phyloP scores from a whole-genome alignment of 75 land plant genomes.

The Picea glauca region DNA sequence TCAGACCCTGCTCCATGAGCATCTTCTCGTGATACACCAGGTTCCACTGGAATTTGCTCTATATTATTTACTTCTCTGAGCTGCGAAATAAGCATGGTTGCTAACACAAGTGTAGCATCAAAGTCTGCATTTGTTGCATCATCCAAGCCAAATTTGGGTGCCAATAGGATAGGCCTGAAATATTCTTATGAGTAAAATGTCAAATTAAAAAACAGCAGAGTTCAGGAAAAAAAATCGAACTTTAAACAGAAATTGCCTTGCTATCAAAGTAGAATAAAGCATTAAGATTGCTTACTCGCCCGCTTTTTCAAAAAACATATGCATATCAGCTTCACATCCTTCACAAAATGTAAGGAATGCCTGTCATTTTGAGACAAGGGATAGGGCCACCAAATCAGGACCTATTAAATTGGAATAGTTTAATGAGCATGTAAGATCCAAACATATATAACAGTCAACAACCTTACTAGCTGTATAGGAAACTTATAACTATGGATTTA shows the following conservation, averaged over 20 bases:
- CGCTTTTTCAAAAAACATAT: conserved; percentile 89
- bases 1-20: conserved; percentile 17
- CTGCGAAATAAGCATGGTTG: conserved; percentile 90
- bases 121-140: conserved; percentile 74
- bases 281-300: conserved; percentile 73
- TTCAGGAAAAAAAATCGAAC: not conserved
- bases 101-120: conserved; percentile 91
- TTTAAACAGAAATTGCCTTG: not conserved
- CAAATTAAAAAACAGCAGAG: not conserved
- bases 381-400: not conserved
- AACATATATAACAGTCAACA: conserved; percentile 1
- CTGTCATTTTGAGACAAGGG: conserved; percentile 32
- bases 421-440: conserved; percentile 10
- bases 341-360: conserved; percentile 95
- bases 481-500: not conserved
- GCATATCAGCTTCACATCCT: conserved; percentile 92
- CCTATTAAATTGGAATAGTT: not conserved
- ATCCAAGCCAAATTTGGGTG: conserved; percentile 93
- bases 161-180: conserved; percentile 87
- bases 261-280: not conserved
- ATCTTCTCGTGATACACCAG: conserved; percentile 14
- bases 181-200: not conserved
- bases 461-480: not conserved
- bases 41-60: conserved; percentile 31
- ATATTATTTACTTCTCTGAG: conserved; percentile 39